Conservation (phyloP, 202 grass and related monocot genomes). For the Zizania palustris region DNA sequence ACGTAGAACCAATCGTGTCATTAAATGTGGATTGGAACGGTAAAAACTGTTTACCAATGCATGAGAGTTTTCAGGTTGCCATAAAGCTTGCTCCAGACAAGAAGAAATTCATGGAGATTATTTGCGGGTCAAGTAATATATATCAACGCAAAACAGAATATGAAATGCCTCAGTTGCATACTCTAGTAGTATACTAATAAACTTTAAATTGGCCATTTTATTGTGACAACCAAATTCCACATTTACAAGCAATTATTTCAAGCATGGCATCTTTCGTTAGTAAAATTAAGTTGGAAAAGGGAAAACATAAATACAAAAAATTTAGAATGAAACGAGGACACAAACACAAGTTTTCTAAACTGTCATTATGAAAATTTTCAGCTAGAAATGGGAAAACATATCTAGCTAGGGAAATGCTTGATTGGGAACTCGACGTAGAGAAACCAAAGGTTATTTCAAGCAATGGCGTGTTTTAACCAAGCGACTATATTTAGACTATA, state of each 20-base stretch:
- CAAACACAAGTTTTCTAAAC: neutral
- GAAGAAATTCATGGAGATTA: slow-evolving; percentile 83
- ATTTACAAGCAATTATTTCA: neutral
- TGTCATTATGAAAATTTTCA: neutral
- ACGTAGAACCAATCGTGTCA: too few relatives aligned
- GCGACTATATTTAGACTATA: slow-evolving; percentile 50
- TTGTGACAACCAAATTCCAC: neutral
- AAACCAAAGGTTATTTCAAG: slow-evolving; percentile 23
- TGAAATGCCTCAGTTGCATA: too few relatives aligned
- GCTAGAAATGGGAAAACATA: neutral
- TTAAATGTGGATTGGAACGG: too few relatives aligned
- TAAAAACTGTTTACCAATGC: neutral
- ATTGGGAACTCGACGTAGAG: slow-evolving; percentile 15
- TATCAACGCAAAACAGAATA: slow-evolving; percentile 36
- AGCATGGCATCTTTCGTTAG: neutral
- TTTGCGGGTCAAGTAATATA: slow-evolving; percentile 61
- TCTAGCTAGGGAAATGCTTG: slow-evolving; percentile 1
- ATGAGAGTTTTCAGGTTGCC: slow-evolving; percentile 46
- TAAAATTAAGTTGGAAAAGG: too few relatives aligned
- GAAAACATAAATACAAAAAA: too few relatives aligned
- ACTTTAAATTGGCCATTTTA: neutral
- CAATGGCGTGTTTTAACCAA: slow-evolving; percentile 20
- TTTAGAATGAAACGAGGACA: too few relatives aligned
- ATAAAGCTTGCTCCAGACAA: slow-evolving; percentile 77
- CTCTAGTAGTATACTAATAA: neutral